A percentile compares a stretch with the other conserved stretches of the same genome.
Evolutionary conservation across 2,329 filamentous ascomycete genomes (phyloP).

Genomic region (Didymella segeticola): DNA sequence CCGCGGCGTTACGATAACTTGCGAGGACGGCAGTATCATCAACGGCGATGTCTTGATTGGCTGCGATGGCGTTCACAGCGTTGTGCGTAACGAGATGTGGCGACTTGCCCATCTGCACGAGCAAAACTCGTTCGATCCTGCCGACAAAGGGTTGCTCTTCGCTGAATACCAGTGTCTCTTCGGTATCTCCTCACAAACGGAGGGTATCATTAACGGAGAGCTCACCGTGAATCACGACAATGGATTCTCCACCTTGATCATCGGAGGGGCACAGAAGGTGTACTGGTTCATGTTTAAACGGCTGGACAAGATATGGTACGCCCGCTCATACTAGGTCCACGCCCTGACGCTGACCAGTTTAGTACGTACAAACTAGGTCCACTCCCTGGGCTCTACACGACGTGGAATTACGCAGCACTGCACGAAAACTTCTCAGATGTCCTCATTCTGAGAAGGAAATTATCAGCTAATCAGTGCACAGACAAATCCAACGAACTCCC

Average conservation of each 20-base stretch:
- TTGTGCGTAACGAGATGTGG: constrained; percentile 26
- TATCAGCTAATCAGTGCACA: constrained; percentile 10
- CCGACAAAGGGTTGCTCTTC: constrained; percentile 10
- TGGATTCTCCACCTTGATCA: constrained; percentile 13
- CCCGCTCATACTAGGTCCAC: not conserved
- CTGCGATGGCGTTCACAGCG: constrained; percentile 27
- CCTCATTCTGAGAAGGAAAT: no score
- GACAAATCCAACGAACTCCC: constrained; percentile 35
- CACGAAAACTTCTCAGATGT: not conserved
- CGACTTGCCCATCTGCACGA: constrained; percentile 8
- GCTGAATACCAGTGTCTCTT: constrained; percentile 24
- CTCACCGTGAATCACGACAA: constrained; percentile 9
- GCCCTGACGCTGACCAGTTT: not conserved
- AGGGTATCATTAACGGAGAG: constrained; percentile 11
- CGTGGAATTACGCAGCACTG: not conserved
- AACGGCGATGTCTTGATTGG: constrained; percentile 24
- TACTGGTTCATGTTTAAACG: constrained; percentile 41
- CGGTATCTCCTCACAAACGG: constrained; percentile 15
- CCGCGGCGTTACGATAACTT: constrained; percentile 12
- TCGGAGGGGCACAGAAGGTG: constrained; percentile 25
- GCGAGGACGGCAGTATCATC: constrained; percentile 11
- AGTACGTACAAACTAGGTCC: constrained; percentile 9
- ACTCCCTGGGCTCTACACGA: no score
- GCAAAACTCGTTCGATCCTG: constrained; percentile 2
- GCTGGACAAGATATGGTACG: constrained; percentile 25